phyloP scores from a whole-genome alignment of 2,329 filamentous ascomycete genomes.

The Orbilia blumenaviensis region DNA sequence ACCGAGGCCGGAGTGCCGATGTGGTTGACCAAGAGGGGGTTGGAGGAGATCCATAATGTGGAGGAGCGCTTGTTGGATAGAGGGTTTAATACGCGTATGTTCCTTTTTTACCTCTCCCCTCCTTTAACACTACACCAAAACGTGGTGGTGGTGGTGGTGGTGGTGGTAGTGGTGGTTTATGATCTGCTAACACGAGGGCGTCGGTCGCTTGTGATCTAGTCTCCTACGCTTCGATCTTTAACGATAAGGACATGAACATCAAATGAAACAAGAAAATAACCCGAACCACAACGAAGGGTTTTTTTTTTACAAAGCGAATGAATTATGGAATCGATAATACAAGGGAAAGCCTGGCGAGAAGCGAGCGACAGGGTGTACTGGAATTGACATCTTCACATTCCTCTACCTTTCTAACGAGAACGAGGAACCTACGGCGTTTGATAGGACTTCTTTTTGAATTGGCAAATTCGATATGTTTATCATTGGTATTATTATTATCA shows the following conservation, averaged over 20 bases:
- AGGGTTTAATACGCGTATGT: slow-evolving; percentile 50
- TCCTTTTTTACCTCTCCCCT: background rate
- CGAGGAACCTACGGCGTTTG: slow-evolving; percentile 15
- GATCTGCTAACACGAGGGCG: background rate
- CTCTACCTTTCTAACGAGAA: no score
- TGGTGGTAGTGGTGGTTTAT: no score
- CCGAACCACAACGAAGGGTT: no score
- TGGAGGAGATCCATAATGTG: slow-evolving; percentile 44
- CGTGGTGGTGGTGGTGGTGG: no score
- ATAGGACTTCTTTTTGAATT: background rate
- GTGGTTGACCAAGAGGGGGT: slow-evolving; percentile 51
- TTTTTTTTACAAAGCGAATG: no score
- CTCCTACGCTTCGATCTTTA: slow-evolving; percentile 45
- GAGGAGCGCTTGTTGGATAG: slow-evolving; percentile 43
- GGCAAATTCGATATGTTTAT: background rate
- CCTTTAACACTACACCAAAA: no score
- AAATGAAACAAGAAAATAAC: background rate
- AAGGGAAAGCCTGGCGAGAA: no score
- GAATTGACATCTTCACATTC: no score
- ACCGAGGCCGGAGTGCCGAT: slow-evolving; percentile 38
- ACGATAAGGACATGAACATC: slow-evolving; percentile 41
- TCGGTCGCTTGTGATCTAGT: no score
- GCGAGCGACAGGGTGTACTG: no score
- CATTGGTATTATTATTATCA: background rate
- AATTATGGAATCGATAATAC: no score